Percentiles rank a stretch among this genome's conserved stretches.
These are phyloP conservation scores for Sclerotinia minor DNA, from an alignment of 2,329 filamentous ascomycete species.

Conservation along the genomic window DNA sequence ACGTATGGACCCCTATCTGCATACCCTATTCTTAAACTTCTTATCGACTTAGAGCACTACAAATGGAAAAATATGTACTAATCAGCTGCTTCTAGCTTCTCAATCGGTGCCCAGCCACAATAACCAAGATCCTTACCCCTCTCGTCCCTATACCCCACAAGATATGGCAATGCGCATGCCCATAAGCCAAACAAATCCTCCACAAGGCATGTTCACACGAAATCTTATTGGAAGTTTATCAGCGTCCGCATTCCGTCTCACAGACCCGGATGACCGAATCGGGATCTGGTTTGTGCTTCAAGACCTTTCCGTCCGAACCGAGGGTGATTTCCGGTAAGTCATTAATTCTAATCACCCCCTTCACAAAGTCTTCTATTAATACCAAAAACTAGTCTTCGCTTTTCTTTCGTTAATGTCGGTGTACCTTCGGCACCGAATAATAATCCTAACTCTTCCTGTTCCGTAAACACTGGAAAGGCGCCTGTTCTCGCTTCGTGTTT, in stretches of 20 bases:
- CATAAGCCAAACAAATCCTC: constrained; percentile 48
- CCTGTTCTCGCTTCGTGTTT: constrained; percentile 84
- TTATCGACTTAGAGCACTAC: not conserved
- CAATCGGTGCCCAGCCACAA: constrained; percentile 28
- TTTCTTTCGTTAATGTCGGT: constrained; percentile 84
- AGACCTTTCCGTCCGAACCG: constrained; percentile 90
- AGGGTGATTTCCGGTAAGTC: constrained; percentile 81
- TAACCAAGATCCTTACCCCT: constrained; percentile 23
- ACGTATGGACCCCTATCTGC: constrained; percentile 9
- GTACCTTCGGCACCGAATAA: constrained; percentile 39
- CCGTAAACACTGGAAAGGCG: constrained; percentile 71
- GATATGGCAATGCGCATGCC: constrained; percentile 33
- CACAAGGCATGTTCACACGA: constrained; percentile 81
- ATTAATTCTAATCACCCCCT: constrained; percentile 11
- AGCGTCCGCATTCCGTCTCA: constrained; percentile 82
- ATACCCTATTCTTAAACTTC: not conserved
- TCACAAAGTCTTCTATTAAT: constrained; percentile 3
- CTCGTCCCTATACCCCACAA: constrained; percentile 28
- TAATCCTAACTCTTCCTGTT: constrained; percentile 43
- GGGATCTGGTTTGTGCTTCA: constrained; percentile 98
- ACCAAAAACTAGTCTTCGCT: constrained; percentile 53
- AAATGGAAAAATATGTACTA: constrained; percentile 13
- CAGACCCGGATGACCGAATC: constrained; percentile 74
- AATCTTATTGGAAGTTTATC: constrained; percentile 92
- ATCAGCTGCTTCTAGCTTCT: constrained; percentile 17